phyloP scores from a whole-genome alignment of 1,284 basidiomycete species.

The Takashimella koratensis region DNA sequence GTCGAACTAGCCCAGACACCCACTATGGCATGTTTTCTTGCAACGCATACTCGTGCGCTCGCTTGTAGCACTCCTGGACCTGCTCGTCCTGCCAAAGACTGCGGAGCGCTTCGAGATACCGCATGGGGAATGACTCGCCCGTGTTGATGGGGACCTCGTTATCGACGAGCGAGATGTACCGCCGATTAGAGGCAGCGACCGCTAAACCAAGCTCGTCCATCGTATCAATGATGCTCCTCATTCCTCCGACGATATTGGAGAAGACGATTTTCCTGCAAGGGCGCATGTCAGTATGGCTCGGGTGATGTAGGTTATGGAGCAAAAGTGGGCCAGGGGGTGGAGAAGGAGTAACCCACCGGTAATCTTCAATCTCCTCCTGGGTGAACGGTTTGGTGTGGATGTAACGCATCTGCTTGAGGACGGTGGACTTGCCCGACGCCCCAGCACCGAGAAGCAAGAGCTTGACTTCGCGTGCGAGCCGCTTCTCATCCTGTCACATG shows the following conservation, averaged over 20 bases:
- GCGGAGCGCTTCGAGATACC: conserved; percentile 64
- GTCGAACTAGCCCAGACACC: conserved; percentile 25
- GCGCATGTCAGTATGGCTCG: neutral
- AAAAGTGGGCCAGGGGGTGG: too few relatives aligned
- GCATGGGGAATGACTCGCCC: conserved; percentile 68
- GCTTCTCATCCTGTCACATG: conserved; percentile 59
- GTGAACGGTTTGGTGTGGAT: conserved; percentile 42
- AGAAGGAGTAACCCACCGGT: conserved; percentile 22
- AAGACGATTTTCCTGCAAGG: conserved; percentile 74
- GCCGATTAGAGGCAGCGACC: conserved; percentile 59
- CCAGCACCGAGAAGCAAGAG: conserved; percentile 86
- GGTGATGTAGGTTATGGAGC: too few relatives aligned
- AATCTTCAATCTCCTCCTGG: conserved; percentile 41
- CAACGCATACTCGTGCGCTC: conserved; percentile 79
- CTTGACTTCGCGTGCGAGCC: conserved; percentile 72
- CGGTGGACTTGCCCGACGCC: conserved; percentile 87
- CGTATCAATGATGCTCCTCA: conserved; percentile 76
- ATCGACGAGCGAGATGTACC: conserved; percentile 60
- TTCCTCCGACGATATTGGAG: conserved; percentile 80
- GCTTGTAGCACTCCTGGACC: conserved; percentile 66
- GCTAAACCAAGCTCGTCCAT: conserved; percentile 83
- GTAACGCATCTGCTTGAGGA: conserved; percentile 46
- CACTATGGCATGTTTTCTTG: conserved; percentile 71
- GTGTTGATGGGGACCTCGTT: conserved; percentile 69
- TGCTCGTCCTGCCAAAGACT: conserved; percentile 72